Percentiles rank a stretch among this genome's conserved stretches.
Conservation (phyloP, 768 basidiomycete genomes). For the Suillus luteus region DNA sequence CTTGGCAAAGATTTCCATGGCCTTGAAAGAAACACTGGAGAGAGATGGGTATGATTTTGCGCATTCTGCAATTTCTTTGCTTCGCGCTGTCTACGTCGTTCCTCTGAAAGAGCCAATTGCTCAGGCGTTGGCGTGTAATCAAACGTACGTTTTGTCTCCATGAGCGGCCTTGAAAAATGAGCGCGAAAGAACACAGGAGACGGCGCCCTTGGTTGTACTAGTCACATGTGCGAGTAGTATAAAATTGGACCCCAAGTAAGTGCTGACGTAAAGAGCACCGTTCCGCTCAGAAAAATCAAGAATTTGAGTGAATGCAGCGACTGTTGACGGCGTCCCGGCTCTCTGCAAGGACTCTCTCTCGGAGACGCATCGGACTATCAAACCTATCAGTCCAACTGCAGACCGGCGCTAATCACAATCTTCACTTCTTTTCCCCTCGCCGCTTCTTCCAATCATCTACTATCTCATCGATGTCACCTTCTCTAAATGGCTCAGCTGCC, state of each 20-base stretch:
- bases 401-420: constrained; percentile 8
- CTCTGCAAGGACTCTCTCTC: constrained; percentile 17
- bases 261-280: constrained; percentile 10
- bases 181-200: background rate
- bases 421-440: constrained; percentile 12
- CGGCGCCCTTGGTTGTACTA: background rate
- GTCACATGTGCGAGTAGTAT: background rate
- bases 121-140: constrained; percentile 47
- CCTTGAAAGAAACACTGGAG: constrained; percentile 23
- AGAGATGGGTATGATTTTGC: constrained; percentile 9
- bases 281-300: constrained; percentile 9
- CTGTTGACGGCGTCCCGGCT: constrained; percentile 28
- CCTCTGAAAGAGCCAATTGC: constrained; percentile 55
- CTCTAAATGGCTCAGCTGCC: constrained; percentile 23
- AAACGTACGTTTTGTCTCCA: constrained; percentile 5
- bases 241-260: background rate
- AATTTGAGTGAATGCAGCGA: constrained; percentile 37
- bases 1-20: constrained; percentile 38
- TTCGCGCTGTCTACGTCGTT: constrained; percentile 44
- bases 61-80: constrained; percentile 40
- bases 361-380: constrained; percentile 15
- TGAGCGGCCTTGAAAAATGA: background rate
- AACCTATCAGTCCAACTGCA: background rate
- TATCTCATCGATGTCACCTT: constrained; percentile 33
- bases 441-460: constrained; percentile 17